These are phyloP conservation scores for Cercospora canescens DNA, from an alignment of 2,329 filamentous ascomycete species.

Conservation along the genomic window DNA sequence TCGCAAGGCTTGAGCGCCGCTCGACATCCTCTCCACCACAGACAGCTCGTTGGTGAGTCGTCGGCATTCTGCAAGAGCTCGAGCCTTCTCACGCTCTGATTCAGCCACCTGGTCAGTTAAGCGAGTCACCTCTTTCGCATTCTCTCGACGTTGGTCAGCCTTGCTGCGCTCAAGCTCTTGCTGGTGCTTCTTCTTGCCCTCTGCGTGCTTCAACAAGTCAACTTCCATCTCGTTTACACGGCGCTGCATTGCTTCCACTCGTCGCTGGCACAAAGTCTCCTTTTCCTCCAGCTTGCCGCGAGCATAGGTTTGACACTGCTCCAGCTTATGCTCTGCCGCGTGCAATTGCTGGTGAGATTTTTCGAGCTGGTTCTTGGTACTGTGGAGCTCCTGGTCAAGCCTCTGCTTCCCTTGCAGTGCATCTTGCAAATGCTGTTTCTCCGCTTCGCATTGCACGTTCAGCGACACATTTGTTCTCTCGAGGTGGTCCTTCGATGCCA, in stretches of 20 bases:
- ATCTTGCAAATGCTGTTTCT: slow-evolving; percentile 6
- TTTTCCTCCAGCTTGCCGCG: not conserved
- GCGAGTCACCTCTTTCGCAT: not conserved
- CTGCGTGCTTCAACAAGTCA: not conserved
- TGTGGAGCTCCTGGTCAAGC: not conserved
- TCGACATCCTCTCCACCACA: not conserved
- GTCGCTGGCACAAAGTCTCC: not conserved
- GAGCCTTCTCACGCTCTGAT: not conserved
- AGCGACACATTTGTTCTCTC: not conserved
- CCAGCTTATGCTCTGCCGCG: not conserved
- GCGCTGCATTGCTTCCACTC: not conserved
- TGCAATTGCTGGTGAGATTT: not conserved
- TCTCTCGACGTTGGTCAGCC: not conserved
- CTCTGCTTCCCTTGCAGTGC: not conserved
- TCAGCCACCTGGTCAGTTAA: not conserved
- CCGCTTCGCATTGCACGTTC: not conserved
- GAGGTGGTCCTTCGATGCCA: not conserved
- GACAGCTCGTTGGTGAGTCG: not conserved
- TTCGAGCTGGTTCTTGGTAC: not conserved
- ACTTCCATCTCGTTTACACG: not conserved
- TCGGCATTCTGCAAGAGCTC: slow-evolving; percentile 3
- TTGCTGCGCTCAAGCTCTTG: not conserved
- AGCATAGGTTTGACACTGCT: not conserved
- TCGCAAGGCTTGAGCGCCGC: not conserved
- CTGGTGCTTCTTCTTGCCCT: not conserved